These are phyloP conservation scores for Botrytis squamosa DNA, from an alignment of 2,329 filamentous ascomycete species.

Conservation along the genomic window DNA sequence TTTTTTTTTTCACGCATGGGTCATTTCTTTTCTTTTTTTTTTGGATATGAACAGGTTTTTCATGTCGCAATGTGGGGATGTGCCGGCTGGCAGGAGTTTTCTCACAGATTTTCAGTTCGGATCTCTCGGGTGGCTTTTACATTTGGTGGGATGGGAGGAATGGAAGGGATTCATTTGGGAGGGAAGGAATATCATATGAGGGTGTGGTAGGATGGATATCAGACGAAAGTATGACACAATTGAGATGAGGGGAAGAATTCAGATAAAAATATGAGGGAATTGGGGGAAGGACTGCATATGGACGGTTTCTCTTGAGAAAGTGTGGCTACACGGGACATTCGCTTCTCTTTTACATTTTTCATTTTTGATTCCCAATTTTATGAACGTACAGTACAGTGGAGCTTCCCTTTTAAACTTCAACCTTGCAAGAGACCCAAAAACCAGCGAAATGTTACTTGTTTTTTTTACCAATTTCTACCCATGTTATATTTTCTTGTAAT, in stretches of 20 bases:
- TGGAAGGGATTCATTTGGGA: constrained; percentile 12
- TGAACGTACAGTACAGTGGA: constrained; percentile 14
- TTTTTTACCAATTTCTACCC: neutral
- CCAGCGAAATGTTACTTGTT: neutral
- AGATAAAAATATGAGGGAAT: constrained; percentile 3
- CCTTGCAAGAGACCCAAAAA: constrained; percentile 20
- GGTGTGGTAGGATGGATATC: constrained; percentile 1
- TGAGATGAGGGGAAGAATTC: constrained; percentile 7
- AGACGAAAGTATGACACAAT: constrained; percentile 8
- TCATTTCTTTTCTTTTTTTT: neutral
- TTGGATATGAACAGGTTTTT: constrained; percentile 21
- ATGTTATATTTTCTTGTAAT: neutral
- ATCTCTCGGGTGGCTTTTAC: constrained; percentile 11
- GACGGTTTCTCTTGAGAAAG: constrained; percentile 11
- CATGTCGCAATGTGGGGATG: constrained; percentile 18
- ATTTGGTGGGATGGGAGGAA: constrained; percentile 21
- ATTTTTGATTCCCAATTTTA: constrained; percentile 19
- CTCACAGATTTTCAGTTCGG: constrained; percentile 11
- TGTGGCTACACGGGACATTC: constrained; percentile 19
- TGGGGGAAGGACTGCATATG: constrained; percentile 18
- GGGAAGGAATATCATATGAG: constrained; percentile 7
- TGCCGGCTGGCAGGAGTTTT: constrained; percentile 22
- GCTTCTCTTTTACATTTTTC: constrained; percentile 15
- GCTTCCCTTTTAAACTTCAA: constrained; percentile 13
- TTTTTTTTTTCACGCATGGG: constrained; percentile 16